These are phyloP conservation scores for Malus sieversii DNA, from an alignment of 306 rosid genomes.

Conservation along the genomic window DNA sequence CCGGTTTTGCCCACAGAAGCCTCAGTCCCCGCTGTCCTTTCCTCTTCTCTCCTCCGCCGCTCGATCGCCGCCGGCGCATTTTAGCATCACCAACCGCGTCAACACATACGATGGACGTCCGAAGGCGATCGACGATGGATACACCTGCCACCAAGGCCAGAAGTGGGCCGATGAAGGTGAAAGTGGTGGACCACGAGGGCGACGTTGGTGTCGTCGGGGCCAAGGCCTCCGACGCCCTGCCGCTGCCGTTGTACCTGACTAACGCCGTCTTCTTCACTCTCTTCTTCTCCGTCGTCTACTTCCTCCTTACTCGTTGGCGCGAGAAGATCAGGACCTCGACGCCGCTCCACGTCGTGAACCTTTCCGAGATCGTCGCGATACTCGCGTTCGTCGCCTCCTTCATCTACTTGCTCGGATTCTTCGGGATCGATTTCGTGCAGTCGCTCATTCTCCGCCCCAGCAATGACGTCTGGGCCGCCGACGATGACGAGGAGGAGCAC, in stretches of 20 bases:
- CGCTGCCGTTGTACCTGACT: slow-evolving; percentile 46
- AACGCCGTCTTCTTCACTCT: slow-evolving; percentile 56
- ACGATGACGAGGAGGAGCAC: slow-evolving; percentile 41
- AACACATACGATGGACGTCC: slow-evolving; percentile 40
- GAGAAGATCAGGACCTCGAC: slow-evolving; percentile 80
- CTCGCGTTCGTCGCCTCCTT: slow-evolving; percentile 60
- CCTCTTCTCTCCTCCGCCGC: slow-evolving; percentile 3
- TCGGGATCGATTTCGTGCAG: slow-evolving; percentile 71
- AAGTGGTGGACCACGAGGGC: not conserved
- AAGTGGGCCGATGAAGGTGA: slow-evolving; percentile 6
- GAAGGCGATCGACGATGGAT: slow-evolving; percentile 36
- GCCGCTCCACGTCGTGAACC: slow-evolving; percentile 63
- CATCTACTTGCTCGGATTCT: slow-evolving; percentile 71
- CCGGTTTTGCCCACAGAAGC: not conserved
- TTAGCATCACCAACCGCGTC: not conserved
- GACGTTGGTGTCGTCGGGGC: not conserved
- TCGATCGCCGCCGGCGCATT: slow-evolving; percentile 18
- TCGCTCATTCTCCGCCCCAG: slow-evolving; percentile 46
- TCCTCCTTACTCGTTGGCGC: slow-evolving; percentile 73
- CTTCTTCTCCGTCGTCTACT: slow-evolving; percentile 78
- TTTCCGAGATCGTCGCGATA: slow-evolving; percentile 57
- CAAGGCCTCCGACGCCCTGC: slow-evolving; percentile 27
- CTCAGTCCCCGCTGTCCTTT: not conserved
- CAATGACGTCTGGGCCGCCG: slow-evolving; percentile 41
- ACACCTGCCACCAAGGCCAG: not conserved